Conservation (phyloP, 2,329 filamentous ascomycete species). For the Colletotrichum sp. region DNA sequence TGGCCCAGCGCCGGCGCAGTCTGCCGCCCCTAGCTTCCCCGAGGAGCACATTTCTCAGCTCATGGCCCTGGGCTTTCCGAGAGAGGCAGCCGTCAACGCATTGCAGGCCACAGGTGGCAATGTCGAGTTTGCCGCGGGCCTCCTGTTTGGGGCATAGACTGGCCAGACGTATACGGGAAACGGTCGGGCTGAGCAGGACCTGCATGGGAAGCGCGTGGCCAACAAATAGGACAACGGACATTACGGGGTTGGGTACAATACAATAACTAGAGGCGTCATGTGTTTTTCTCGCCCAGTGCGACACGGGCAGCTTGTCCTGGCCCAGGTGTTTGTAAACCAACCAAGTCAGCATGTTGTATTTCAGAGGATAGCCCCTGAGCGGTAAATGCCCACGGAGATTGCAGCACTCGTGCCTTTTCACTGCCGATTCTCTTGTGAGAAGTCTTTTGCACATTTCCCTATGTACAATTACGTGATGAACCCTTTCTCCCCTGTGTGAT, state of each 20-base stretch:
- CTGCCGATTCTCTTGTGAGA: neutral
- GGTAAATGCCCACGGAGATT: neutral
- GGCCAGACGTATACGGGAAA: neutral
- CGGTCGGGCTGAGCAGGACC: neutral
- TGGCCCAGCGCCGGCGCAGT: slow-evolving; percentile 27
- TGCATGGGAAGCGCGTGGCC: neutral
- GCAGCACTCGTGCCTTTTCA: neutral
- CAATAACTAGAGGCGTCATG: slow-evolving; percentile 1
- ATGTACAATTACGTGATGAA: neutral
- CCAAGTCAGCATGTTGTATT: neutral
- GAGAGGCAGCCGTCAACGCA: slow-evolving; percentile 78
- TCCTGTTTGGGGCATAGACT: slow-evolving; percentile 65
- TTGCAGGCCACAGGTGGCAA: slow-evolving; percentile 85
- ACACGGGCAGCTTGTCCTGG: neutral
- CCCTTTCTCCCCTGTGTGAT: neutral
- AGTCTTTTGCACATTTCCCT: neutral
- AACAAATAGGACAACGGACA: neutral
- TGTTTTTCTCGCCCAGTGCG: neutral
- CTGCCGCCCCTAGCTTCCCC: slow-evolving; percentile 44
- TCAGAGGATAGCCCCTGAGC: neutral
- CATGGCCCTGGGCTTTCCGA: slow-evolving; percentile 76
- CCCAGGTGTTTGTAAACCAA: neutral
- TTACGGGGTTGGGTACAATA: neutral
- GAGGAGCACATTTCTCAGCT: slow-evolving; percentile 78
- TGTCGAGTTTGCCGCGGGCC: slow-evolving; percentile 83